A percentile compares a stretch with the other conserved stretches of the same genome.
These are phyloP conservation scores for Tricholoma bakamatsutake DNA, from an alignment of 768 basidiomycete genomes.

Conservation along the genomic window DNA sequence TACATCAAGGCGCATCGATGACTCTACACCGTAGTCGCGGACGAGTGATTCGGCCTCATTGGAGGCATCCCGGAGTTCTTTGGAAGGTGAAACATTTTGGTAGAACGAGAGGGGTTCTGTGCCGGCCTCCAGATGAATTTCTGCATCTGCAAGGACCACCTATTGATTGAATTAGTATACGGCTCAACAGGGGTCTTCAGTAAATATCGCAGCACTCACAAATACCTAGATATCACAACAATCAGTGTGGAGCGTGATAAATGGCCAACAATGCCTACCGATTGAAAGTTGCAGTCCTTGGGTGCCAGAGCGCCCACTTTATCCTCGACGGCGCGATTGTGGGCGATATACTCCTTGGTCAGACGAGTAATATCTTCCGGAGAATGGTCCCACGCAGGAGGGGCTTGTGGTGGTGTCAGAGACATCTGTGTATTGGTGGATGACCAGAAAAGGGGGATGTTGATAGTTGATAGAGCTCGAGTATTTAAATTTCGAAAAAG, in stretches of 20 bases:
- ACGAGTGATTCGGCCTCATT: slow-evolving; percentile 66
- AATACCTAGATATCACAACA: slow-evolving; percentile 47
- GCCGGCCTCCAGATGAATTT: slow-evolving; percentile 44
- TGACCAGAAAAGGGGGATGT: slow-evolving; percentile 22
- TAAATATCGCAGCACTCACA: slow-evolving; percentile 37
- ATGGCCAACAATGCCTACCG: slow-evolving; percentile 37
- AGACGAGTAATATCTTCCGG: slow-evolving; percentile 51
- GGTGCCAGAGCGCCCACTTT: slow-evolving; percentile 51
- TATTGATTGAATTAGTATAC: slow-evolving; percentile 18
- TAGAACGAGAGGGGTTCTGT: slow-evolving; percentile 70
- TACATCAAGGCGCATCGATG: slow-evolving; percentile 77
- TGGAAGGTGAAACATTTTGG: slow-evolving; percentile 71
- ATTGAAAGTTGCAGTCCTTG: slow-evolving; percentile 57
- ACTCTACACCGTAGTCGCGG: slow-evolving; percentile 69
- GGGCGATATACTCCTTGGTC: slow-evolving; percentile 53
- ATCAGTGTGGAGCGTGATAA: slow-evolving; percentile 2
- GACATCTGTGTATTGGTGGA: slow-evolving; percentile 34
- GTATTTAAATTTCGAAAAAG: slow-evolving; percentile 12
- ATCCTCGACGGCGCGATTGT: slow-evolving; percentile 50
- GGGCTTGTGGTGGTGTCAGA: slow-evolving; percentile 57
- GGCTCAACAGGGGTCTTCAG: slow-evolving; percentile 13
- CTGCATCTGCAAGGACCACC: slow-evolving; percentile 55
- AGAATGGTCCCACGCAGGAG: slow-evolving; percentile 63
- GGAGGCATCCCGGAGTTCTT: slow-evolving; percentile 77
- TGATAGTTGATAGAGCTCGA: slow-evolving; percentile 24